Evolutionary conservation across 2,329 filamentous ascomycete species (phyloP).

Genomic region (Aspergillus sp.): DNA sequence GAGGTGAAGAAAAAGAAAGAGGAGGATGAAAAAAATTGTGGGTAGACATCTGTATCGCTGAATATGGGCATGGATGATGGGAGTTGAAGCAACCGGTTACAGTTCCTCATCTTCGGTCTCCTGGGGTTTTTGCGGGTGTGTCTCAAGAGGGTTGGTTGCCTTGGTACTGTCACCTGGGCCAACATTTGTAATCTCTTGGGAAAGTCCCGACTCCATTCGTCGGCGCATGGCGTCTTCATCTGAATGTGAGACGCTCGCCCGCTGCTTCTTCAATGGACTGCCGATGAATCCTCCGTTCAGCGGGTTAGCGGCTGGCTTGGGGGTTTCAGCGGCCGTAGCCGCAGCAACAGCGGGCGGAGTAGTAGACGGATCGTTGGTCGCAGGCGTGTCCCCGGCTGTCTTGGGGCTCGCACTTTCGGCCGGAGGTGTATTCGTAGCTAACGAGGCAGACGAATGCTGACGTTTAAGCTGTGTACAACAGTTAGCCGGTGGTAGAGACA

Average conservation of each 20-base stretch:
- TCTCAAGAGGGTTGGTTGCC: constrained; percentile 22
- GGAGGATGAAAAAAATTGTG: background rate
- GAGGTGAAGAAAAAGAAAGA: background rate
- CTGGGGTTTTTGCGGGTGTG: constrained; percentile 20
- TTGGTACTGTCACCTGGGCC: constrained; percentile 11
- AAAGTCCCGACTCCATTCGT: constrained; percentile 43
- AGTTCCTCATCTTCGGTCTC: constrained; percentile 35
- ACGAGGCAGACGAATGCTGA: constrained; percentile 63
- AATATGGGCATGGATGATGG: background rate
- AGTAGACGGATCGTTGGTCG: constrained; percentile 34
- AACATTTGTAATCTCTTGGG: constrained; percentile 37
- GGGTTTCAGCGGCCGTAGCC: constrained; percentile 23
- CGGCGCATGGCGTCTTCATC: constrained; percentile 44
- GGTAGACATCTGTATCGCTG: background rate
- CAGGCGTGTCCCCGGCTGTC: constrained; percentile 40
- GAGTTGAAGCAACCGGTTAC: constrained; percentile 15
- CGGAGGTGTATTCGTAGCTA: constrained; percentile 38
- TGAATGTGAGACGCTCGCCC: constrained; percentile 47
- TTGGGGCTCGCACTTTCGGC: constrained; percentile 40
- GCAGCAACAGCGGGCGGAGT: constrained; percentile 37
- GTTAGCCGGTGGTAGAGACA: constrained; percentile 11
- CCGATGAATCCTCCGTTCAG: constrained; percentile 44
- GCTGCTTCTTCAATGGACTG: constrained; percentile 51
- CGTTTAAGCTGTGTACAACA: constrained; percentile 59
- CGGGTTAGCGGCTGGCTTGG: constrained; percentile 25